Conservation (phyloP, 768 basidiomycete species). For the Amyloporia xantha region DNA sequence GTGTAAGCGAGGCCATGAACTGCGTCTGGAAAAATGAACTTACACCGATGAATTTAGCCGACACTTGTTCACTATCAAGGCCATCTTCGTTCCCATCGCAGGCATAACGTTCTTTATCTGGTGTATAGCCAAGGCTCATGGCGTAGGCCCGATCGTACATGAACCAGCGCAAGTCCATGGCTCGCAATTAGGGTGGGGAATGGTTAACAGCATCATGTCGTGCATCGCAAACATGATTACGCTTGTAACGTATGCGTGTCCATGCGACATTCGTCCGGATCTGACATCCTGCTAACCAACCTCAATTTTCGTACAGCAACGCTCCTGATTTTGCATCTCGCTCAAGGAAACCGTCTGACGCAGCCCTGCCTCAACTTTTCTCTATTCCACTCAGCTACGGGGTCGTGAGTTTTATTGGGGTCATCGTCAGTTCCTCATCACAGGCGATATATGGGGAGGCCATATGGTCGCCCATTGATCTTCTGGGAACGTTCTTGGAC, state of each 20-base stretch:
- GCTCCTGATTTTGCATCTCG: constrained; percentile 74
- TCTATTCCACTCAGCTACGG: constrained; percentile 70
- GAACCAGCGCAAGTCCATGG: constrained; percentile 61
- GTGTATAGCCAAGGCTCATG: constrained; percentile 71
- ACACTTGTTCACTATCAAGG: constrained; percentile 76
- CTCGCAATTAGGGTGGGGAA: constrained; percentile 65
- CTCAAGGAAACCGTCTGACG: constrained; percentile 48
- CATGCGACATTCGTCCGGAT: constrained; percentile 4
- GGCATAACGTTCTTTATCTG: constrained; percentile 71
- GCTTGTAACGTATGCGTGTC: constrained; percentile 48
- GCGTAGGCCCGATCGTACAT: constrained; percentile 68
- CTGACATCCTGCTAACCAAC: not conserved
- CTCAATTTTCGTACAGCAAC: constrained; percentile 36
- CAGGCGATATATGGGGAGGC: constrained; percentile 69
- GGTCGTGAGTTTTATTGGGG: constrained; percentile 71
- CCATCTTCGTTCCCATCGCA: constrained; percentile 63
- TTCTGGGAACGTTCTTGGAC: constrained; percentile 64
- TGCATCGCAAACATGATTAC: constrained; percentile 80
- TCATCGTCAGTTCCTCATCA: constrained; percentile 76
- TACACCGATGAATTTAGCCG: constrained; percentile 34
- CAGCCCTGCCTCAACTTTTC: constrained; percentile 59
- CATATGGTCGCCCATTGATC: constrained; percentile 74
- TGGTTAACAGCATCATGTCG: constrained; percentile 66
- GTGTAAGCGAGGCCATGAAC: constrained; percentile 40
- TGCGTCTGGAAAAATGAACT: constrained; percentile 2